Evolutionary conservation across 2,329 filamentous ascomycete species (phyloP).

Genomic region (Knufia petricola): DNA sequence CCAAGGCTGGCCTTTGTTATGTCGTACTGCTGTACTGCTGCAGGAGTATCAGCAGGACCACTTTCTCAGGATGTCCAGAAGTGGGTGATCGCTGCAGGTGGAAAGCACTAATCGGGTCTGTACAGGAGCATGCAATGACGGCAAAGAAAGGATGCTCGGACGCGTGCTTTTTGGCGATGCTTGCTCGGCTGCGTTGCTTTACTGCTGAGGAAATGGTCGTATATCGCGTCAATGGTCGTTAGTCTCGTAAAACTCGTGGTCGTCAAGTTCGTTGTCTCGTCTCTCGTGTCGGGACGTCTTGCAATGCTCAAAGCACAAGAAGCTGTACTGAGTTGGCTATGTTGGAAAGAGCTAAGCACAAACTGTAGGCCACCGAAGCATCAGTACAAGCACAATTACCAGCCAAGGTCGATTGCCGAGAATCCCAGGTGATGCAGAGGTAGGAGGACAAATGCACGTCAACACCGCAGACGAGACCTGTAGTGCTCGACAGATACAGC

Average conservation of each 20-base stretch:
- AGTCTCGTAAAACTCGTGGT: conserved; percentile 7
- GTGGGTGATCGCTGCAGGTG: conserved; percentile 1
- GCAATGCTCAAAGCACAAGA: conserved; percentile 7
- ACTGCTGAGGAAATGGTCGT: background rate
- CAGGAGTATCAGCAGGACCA: background rate
- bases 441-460: conserved; percentile 2
- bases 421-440: conserved; percentile 1
- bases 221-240: conserved; percentile 7
- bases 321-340: background rate
- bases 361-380: conserved; percentile 8
- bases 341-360: conserved; percentile 8
- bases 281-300: conserved; percentile 2
- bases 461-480: conserved; percentile 7
- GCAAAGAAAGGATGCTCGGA: conserved; percentile 2
- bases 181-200: background rate
- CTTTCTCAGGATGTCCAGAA: conserved; percentile 1
- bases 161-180: background rate
- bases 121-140: conserved; percentile 5
- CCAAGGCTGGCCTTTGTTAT: background rate
- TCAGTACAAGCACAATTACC: conserved; percentile 1
- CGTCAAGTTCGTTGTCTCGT: conserved; percentile 8
- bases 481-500: conserved; percentile 2
- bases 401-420: conserved; percentile 1
- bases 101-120: conserved; percentile 2
- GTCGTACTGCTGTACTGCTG: background rate